Percentiles rank a stretch among this genome's conserved stretches.
phyloP scores from a whole-genome alignment of 208 protist genomes.

The Leishmania martiniquensis region DNA sequence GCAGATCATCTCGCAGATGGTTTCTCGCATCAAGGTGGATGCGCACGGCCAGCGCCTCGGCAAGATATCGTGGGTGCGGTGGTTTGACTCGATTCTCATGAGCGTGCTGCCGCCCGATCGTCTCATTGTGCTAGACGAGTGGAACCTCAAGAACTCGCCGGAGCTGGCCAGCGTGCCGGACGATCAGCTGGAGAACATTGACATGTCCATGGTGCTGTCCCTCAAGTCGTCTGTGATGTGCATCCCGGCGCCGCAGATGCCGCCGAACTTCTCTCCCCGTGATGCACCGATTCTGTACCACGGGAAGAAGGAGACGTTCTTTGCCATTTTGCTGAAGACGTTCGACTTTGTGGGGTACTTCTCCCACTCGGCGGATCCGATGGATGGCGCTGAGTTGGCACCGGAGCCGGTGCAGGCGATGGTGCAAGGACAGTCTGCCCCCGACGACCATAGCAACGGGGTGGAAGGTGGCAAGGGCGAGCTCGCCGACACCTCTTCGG shows the following conservation, averaged over 20 bases:
- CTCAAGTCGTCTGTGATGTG: slow-evolving; percentile 39
- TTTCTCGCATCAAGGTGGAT: slow-evolving; percentile 49
- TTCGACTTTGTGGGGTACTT: slow-evolving; percentile 94
- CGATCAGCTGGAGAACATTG: slow-evolving; percentile 51
- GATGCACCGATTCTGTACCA: slow-evolving; percentile 53
- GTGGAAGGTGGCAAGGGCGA: slow-evolving; percentile 11
- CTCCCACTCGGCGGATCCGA: slow-evolving; percentile 54
- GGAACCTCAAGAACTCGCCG: slow-evolving; percentile 45
- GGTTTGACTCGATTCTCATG: slow-evolving; percentile 70
- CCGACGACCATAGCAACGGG: slow-evolving; percentile 16
- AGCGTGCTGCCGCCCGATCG: slow-evolving; percentile 38
- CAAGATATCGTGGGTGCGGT: slow-evolving; percentile 83
- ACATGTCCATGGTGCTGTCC: slow-evolving; percentile 57
- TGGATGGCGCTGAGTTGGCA: slow-evolving; percentile 17
- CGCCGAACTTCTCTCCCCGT: slow-evolving; percentile 13
- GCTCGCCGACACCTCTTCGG: slow-evolving; percentile 5
- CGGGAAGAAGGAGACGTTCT: slow-evolving; percentile 71
- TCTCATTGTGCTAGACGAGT: slow-evolving; percentile 84
- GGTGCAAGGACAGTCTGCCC: slow-evolving; percentile 10
- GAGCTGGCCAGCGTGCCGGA: slow-evolving; percentile 42
- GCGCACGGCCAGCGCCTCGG: slow-evolving; percentile 41
- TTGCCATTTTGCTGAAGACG: slow-evolving; percentile 82
- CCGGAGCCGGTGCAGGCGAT: slow-evolving; percentile 19
- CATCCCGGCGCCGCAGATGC: slow-evolving; percentile 34
- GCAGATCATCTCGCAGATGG: slow-evolving; percentile 79